Base-by-base conservation (phyloP, 2,329 filamentous ascomycete genomes). In the Thermochaetoides dissita region DNA sequence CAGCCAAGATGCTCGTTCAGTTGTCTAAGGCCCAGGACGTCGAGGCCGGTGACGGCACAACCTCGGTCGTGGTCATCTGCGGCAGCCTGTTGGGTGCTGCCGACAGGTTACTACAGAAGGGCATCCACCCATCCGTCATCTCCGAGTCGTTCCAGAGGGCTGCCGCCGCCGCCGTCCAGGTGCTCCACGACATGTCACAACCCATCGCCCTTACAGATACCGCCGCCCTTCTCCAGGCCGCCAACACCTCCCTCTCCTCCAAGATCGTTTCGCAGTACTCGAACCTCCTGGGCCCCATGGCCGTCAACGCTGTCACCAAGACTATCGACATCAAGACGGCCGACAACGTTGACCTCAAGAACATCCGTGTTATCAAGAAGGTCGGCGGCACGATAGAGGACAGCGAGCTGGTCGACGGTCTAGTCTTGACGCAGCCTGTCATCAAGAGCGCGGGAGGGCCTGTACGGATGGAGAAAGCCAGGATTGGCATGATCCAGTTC, bases 221-320 rank as follows among this genome's bases (percentile, higher is more conserved):
- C 45, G 72, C 84, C 36, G 87, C 87, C 34, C 81, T 98, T 48
- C 79, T 96, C 51, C 93, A 96, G 71, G 91, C 91, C 48, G 91
- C 91, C 52, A 94, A 91, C 53, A 98, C 91, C 39, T 94, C 91
- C 33, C 78, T 98, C 42, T 95, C 88, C 39, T 96, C 91, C 55
- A 98, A 98, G 70, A 96, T 98, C 57, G 91, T 98, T 48, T 91
- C 89, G 46, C 89, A 96, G 66, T 88, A 98, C 65, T 91, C 91
- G 31, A 91, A 88, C 61, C 75, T 89, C 34, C 76, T 98, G 12
- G 89, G 86, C n/a, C 86, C 87, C 44, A 98, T 98, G 84, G 91
- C 91, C 36, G 91, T 98, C 44, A 93, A 96, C 62, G 84, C 91
- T 17, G 89, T 98, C 40, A 79, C 89, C 48, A 93, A 93, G 68